A percentile compares a stretch with the other conserved stretches of the same genome.
phyloP scores from a whole-genome alignment of 148 eudicot genomes.

The Dysphania ambrosioides region DNA sequence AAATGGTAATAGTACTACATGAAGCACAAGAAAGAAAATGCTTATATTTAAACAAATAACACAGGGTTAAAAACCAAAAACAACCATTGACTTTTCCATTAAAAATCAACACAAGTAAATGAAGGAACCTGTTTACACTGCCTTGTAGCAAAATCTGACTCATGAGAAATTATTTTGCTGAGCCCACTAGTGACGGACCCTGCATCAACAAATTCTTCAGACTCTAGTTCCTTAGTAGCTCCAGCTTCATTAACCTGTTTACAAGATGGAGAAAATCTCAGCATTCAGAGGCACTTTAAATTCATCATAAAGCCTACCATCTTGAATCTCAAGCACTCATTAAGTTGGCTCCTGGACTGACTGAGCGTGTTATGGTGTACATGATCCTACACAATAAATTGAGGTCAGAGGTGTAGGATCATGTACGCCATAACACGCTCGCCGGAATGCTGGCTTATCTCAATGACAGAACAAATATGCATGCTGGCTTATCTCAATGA shows the following conservation, averaged over 20 bases:
- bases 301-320: conserved; percentile 21
- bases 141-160: conserved; percentile 7
- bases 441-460: background rate
- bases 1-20: background rate
- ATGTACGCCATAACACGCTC: too few species aligned
- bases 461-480: background rate
- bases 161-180: conserved; percentile 16
- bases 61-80: background rate
- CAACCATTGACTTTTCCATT: background rate
- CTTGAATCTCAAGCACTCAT: conserved; percentile 6
- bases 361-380: conserved; percentile 16
- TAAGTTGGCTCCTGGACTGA: conserved; percentile 12
- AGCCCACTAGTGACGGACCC: conserved; percentile 15
- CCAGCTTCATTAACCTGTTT: conserved; percentile 7
- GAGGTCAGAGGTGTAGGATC: background rate
- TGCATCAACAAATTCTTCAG: conserved; percentile 6
- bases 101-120: background rate
- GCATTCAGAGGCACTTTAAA: conserved; percentile 4
- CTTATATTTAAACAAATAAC: background rate
- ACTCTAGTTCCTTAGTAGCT: background rate
- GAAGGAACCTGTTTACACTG: conserved; percentile 18
- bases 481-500: background rate
- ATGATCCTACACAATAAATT: conserved; percentile 22
- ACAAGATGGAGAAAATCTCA: background rate
- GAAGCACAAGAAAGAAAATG: background rate